phyloP scores from a whole-genome alignment of 2,329 filamentous ascomycete genomes.

The Ramichloridium luteum region DNA sequence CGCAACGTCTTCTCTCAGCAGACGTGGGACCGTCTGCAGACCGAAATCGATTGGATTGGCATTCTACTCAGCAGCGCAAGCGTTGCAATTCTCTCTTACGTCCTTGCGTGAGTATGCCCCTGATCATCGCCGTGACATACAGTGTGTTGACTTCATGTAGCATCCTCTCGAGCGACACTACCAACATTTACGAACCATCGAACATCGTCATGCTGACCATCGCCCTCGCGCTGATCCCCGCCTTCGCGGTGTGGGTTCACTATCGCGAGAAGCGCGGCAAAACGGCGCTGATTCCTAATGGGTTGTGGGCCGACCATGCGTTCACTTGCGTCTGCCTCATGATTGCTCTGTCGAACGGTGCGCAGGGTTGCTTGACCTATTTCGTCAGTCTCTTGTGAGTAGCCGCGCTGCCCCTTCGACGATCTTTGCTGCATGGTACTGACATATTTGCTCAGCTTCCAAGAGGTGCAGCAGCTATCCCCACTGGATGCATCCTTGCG shows the following conservation, averaged over 20 bases:
- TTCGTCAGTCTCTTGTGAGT: constrained; percentile 27
- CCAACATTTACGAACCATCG: constrained; percentile 21
- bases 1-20: constrained; percentile 15
- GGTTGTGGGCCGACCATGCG: constrained; percentile 45
- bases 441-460: constrained; percentile 30
- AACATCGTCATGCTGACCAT: constrained; percentile 34
- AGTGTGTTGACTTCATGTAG: constrained; percentile 16
- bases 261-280: constrained; percentile 33
- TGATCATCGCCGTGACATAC: no score
- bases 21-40: constrained; percentile 21
- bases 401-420: no score
- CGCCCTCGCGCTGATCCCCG: constrained; percentile 32
- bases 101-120: no score
- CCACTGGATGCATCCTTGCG: constrained; percentile 36
- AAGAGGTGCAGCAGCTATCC: constrained; percentile 37
- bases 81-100: constrained; percentile 40
- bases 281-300: constrained; percentile 50
- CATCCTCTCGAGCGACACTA: constrained; percentile 30
- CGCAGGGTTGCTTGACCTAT: constrained; percentile 26
- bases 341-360: constrained; percentile 20
- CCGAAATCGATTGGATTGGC: constrained; percentile 44
- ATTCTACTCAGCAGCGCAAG: constrained; percentile 35
- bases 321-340: constrained; percentile 44
- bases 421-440: no score
- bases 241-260: constrained; percentile 44